Percentiles rank a stretch among this genome's conserved stretches.
These are phyloP conservation scores for Artomyces pyxidatus DNA, from an alignment of 768 basidiomycete species.

Conservation along the genomic window DNA sequence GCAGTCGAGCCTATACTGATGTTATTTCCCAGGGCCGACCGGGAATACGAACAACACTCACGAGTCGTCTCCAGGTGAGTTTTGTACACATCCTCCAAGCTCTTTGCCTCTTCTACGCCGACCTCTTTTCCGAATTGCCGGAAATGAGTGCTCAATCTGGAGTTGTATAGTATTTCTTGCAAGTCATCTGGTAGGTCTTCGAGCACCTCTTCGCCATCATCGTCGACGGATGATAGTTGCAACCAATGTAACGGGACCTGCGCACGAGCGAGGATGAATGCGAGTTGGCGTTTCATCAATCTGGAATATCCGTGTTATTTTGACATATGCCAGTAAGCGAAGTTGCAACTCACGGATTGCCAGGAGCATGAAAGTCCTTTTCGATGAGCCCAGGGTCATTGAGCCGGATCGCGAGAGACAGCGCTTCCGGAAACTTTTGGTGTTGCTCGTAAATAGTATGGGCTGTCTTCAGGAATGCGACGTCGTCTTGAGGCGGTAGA, in stretches of 20 bases:
- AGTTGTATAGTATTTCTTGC: constrained; percentile 79
- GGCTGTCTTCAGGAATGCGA: constrained; percentile 80
- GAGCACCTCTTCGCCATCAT: constrained; percentile 45
- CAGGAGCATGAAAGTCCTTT: constrained; percentile 83
- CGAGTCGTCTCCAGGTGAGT: constrained; percentile 88
- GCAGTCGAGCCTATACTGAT: constrained; percentile 47
- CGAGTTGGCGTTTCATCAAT: constrained; percentile 90
- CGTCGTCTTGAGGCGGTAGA: constrained; percentile 88
- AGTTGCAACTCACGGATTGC: constrained; percentile 60
- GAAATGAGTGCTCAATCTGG: constrained; percentile 77
- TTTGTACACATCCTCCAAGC: constrained; percentile 96
- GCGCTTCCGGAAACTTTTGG: constrained; percentile 84
- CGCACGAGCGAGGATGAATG: constrained; percentile 87
- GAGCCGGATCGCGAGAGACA: constrained; percentile 78
- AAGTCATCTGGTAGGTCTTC: constrained; percentile 75
- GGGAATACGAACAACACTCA: constrained; percentile 25
- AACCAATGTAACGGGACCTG: constrained; percentile 90
- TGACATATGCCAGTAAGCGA: neutral
- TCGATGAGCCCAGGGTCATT: constrained; percentile 73
- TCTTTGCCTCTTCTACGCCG: constrained; percentile 82
- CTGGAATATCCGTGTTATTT: constrained; percentile 29
- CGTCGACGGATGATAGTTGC: constrained; percentile 42
- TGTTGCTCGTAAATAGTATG: constrained; percentile 85
- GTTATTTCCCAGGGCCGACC: neutral
- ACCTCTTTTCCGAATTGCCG: constrained; percentile 90